phyloP scores from a whole-genome alignment of 2,329 filamentous ascomycete species.

The Sporothrix humicola region DNA sequence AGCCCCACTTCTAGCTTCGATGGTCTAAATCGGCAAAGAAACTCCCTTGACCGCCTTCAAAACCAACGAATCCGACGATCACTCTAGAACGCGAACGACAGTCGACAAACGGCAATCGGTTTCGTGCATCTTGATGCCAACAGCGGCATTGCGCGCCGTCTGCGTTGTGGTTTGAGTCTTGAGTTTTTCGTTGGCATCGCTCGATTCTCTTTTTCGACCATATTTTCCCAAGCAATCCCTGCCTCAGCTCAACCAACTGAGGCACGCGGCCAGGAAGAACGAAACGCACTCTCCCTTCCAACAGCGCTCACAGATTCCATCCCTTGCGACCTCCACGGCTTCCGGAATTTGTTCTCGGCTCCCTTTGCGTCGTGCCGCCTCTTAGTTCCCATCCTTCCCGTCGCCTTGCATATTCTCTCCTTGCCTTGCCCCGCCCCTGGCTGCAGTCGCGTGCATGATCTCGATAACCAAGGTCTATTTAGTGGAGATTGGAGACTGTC shows the following conservation, averaged over 20 bases:
- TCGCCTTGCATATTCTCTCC: background rate
- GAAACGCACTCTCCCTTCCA: background rate
- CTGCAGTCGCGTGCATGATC: background rate
- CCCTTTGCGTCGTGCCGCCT: too few species aligned
- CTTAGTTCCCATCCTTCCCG: too few species aligned
- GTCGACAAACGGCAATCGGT: background rate
- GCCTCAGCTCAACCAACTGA: background rate
- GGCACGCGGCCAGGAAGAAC: background rate
- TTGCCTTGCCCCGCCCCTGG: background rate
- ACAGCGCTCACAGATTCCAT: background rate
- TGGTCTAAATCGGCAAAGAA: background rate
- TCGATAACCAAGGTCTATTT: background rate
- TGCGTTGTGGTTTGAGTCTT: background rate
- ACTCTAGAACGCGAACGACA: background rate
- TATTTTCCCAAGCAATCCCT: background rate
- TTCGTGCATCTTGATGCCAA: background rate
- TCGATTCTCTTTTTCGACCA: background rate
- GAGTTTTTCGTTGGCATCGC: background rate
- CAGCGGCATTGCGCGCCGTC: background rate
- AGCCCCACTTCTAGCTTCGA: background rate
- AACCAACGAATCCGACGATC: background rate
- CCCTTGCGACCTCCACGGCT: background rate
- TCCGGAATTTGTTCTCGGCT: background rate
- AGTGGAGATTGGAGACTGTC: background rate
- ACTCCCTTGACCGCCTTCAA: background rate